phyloP scores from a whole-genome alignment of 768 basidiomycete species.

The Ramaria sp. region DNA sequence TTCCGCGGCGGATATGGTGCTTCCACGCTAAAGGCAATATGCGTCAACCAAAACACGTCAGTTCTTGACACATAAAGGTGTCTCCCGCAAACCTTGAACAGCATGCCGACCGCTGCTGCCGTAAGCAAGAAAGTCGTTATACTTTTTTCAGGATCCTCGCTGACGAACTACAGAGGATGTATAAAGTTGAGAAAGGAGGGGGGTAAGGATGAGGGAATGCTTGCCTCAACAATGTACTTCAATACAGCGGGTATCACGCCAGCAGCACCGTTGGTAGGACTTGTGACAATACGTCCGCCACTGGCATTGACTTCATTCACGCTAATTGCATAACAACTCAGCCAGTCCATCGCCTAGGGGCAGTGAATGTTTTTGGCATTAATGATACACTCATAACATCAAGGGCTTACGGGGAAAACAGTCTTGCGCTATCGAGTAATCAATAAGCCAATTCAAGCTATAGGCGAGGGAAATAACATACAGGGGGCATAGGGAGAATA shows the following conservation, averaged over 20 bases:
- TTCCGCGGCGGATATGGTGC: constrained; percentile 92
- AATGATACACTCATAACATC: background rate
- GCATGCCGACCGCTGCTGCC: constrained; percentile 37
- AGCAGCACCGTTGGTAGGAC: constrained; percentile 87
- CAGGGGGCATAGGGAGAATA: constrained; percentile 72
- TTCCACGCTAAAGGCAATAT: constrained; percentile 52
- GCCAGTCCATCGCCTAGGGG: constrained; percentile 66
- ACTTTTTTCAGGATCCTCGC: constrained; percentile 82
- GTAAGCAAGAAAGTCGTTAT: constrained; percentile 85
- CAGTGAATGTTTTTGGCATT: background rate
- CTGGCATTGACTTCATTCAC: constrained; percentile 93
- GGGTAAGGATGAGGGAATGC: constrained; percentile 10
- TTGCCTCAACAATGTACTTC: constrained; percentile 78
- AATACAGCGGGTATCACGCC: constrained; percentile 90
- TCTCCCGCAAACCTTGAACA: constrained; percentile 9
- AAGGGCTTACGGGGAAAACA: constrained; percentile 46
- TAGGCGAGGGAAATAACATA: constrained; percentile 25
- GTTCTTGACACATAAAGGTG: background rate
- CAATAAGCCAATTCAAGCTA: background rate
- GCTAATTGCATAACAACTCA: constrained; percentile 89
- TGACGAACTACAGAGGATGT: constrained; percentile 52
- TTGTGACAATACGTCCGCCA: constrained; percentile 90
- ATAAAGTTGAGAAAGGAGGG: constrained; percentile 3
- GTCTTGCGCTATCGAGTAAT: constrained; percentile 51
- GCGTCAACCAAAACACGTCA: background rate